Percentiles rank a stretch among this genome's conserved stretches.
These are phyloP conservation scores for Elsinoe arachidis DNA, from an alignment of 2,329 filamentous ascomycete species.

Conservation along the genomic window DNA sequence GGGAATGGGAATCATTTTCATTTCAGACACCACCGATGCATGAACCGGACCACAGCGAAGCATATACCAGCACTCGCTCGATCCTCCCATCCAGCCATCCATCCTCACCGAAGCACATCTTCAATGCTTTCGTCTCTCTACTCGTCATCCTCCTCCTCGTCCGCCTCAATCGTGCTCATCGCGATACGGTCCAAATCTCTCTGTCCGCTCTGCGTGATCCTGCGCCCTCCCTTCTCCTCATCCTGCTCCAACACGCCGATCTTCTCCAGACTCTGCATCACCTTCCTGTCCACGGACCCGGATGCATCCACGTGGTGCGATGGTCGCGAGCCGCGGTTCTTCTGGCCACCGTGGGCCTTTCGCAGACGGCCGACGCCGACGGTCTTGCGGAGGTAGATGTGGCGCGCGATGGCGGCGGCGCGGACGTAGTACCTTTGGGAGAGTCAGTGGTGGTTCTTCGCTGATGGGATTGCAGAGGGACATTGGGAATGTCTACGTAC, in stretches of 20 bases:
- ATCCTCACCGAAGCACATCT: not conserved
- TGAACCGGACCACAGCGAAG: not conserved
- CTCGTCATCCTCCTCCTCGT: conserved; percentile 39
- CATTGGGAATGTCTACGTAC: conserved; percentile 49
- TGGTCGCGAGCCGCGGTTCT: conserved; percentile 91
- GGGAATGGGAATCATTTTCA: conserved; percentile 8
- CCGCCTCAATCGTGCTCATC: conserved; percentile 43
- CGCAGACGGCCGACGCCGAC: conserved; percentile 96
- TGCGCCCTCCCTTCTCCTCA: conserved; percentile 96
- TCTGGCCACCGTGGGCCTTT: conserved; percentile 81
- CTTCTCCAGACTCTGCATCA: conserved; percentile 97
- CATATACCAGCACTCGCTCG: not conserved
- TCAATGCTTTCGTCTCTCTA: conserved; percentile 13
- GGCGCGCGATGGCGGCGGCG: conserved; percentile 88
- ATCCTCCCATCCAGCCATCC: not conserved
- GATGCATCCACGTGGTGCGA: conserved; percentile 93
- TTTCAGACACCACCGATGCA: conserved; percentile 10
- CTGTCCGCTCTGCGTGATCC: conserved; percentile 96
- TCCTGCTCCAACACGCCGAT: conserved; percentile 96
- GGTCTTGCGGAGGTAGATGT: conserved; percentile 99
- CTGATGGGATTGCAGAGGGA: not conserved
- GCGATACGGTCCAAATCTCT: conserved; percentile 85
- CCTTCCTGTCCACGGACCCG: conserved; percentile 93
- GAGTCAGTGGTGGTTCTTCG: too few relatives aligned
- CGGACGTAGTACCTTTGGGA: conserved; percentile 60